phyloP scores from a whole-genome alignment of 129 eudicot species.

The Kitagawia praeruptora region DNA sequence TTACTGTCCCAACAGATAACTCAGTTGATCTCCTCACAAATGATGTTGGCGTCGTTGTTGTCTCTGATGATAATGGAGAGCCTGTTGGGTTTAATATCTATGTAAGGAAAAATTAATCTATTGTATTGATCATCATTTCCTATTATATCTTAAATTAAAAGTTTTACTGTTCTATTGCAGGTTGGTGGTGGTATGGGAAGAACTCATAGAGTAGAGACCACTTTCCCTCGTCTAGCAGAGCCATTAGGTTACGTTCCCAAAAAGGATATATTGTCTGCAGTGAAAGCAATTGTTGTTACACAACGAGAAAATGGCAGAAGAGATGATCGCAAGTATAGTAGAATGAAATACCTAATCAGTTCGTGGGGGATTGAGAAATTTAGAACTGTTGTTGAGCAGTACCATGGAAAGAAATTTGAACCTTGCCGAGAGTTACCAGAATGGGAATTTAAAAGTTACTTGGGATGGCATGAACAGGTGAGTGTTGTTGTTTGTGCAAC shows the following conservation, averaged over 20 bases:
- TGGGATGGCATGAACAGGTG: constrained; percentile 99
- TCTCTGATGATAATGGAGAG: constrained; percentile 80
- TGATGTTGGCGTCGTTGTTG: constrained; percentile 95
- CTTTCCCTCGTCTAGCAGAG: constrained; percentile 89
- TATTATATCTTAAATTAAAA: background rate
- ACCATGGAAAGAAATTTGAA: constrained; percentile 84
- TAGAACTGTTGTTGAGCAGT: constrained; percentile 68
- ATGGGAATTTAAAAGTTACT: constrained; percentile 89
- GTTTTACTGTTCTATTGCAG: constrained; percentile 23
- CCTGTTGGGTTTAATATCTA: constrained; percentile 88
- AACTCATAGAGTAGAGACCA: constrained; percentile 81
- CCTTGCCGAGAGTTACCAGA: constrained; percentile 79
- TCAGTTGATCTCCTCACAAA: constrained; percentile 90
- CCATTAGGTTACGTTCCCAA: constrained; percentile 94
- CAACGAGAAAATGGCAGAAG: constrained; percentile 97
- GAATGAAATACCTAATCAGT: constrained; percentile 87
- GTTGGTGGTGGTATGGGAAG: constrained; percentile 99
- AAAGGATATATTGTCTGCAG: constrained; percentile 92
- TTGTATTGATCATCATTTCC: background rate
- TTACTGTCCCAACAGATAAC: constrained; percentile 88
- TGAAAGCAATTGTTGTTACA: constrained; percentile 94
- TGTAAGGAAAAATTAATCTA: constrained; percentile 30
- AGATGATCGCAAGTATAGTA: constrained; percentile 90
- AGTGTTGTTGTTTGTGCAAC: constrained; percentile 3
- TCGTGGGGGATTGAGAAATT: constrained; percentile 99